Evolutionary conservation across 805 yeast species (phyloP).

Genomic region (Huiozyma sinensis): DNA sequence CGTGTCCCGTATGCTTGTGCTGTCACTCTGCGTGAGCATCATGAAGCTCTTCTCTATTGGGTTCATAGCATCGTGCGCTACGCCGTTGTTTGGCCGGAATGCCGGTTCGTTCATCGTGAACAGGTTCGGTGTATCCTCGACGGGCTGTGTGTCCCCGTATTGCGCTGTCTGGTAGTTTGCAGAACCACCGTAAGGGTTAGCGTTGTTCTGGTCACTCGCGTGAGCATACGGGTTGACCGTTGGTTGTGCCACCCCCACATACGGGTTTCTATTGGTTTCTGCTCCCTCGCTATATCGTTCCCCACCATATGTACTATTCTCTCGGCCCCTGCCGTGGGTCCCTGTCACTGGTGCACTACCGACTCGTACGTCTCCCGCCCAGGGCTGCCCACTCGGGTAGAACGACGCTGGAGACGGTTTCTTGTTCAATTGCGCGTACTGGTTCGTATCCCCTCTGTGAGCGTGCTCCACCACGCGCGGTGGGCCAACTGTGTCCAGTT

Average conservation of each 20-base stretch:
- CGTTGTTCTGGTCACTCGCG: not conserved
- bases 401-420: too few species aligned
- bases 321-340: not conserved
- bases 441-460: not conserved
- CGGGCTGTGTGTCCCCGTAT: not conserved
- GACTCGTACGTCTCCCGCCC: not conserved
- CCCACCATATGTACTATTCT: not conserved
- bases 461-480: not conserved
- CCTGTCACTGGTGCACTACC: not conserved
- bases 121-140: not conserved
- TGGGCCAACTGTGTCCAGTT: not conserved
- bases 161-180: not conserved
- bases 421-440: not conserved
- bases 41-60: conserved; percentile 26
- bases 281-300: not conserved
- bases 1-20: not conserved
- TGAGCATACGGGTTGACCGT: not conserved
- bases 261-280: not conserved
- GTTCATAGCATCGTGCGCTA: conserved; percentile 7
- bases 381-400: too few species aligned
- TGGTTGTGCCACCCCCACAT: not conserved
- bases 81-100: not conserved
- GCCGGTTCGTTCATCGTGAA: not conserved
- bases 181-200: not conserved
- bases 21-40: conserved; percentile 22